Base-by-base conservation (phyloP, 164 flowering plant genomes). In the Chimonanthus salicifolius region DNA sequence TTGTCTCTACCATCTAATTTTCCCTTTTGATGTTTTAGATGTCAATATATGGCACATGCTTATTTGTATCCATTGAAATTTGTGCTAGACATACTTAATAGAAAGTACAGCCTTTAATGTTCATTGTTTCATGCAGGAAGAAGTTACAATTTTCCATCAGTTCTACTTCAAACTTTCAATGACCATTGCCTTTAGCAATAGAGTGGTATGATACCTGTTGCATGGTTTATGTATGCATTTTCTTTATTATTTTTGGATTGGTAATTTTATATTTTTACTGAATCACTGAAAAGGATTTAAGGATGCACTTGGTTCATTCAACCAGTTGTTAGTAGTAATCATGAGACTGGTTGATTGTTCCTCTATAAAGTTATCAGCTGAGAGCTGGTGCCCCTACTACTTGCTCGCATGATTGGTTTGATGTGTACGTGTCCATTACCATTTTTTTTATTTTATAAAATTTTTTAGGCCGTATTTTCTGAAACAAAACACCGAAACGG, bases 161-260 rank as follows among this genome's bases (percentile, higher is more conserved):
- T 94, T 90, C 72, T 81, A 79, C 77, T 78, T 88, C 77, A 85
- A 86, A 84, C 83, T 89, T 73, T 91, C 97, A 44, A 74, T 86
- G 67, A 77, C 73, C 44, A 43, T 80, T 73, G 84, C 88, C 33
- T 74, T 89, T 76, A 74, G 88, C 10, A 73, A 67, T 64, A 85
- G 90, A 76, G 83, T 86, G 97, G 98, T 94, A 88, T 70, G 72
- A 11, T 21, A 2, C 48, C 5, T 16, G 21, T 48, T 44, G 10
- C 68, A 18, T 65, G n/a, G 68, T 5, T 16, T 13, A 63, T 63
- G 8, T 20, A 62, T 62, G 65, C 1, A 11, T 13, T 21, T 66
- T 66, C n/a, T 66, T 66, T 66, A 11, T 54, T 54, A 10, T 16
- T 54, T 54, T 54, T 13, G 2, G 33, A 33, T 33, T 33, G 33